phyloP scores from a whole-genome alignment of 441 rosid genomes.

The Pelargonium myrrhifolium region DNA sequence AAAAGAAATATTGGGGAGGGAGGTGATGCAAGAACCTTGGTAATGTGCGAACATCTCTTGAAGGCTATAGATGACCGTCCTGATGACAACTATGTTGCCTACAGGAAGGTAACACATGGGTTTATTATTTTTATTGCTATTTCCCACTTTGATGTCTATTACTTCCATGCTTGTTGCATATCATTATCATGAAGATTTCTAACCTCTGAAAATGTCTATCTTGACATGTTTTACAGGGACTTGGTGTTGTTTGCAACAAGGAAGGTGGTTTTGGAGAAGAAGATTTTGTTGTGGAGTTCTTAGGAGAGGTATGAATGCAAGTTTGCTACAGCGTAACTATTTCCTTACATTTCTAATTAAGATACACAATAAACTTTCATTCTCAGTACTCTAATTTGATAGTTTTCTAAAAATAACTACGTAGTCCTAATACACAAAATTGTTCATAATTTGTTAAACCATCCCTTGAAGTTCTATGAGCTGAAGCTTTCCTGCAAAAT shows the following conservation, averaged over 20 bases:
- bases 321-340: not conserved
- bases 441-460: not conserved
- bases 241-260: slow-evolving; percentile 98
- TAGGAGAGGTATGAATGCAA: slow-evolving; percentile 78
- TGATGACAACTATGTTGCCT: slow-evolving; percentile 93
- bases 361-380: not conserved
- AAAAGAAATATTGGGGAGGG: slow-evolving; percentile 60
- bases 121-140: slow-evolving; percentile 7
- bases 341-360: not conserved
- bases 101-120: slow-evolving; percentile 66
- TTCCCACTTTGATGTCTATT: slow-evolving; percentile 7
- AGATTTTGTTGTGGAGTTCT: slow-evolving; percentile 96
- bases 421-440: not conserved
- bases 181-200: slow-evolving; percentile 7
- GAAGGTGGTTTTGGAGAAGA: slow-evolving; percentile 87
- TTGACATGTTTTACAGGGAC: slow-evolving; percentile 57
- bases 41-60: slow-evolving; percentile 71
- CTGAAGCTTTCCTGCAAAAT: slow-evolving; percentile 13
- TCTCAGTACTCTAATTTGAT: not conserved
- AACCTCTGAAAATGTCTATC: slow-evolving; percentile 16
- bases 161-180: slow-evolving; percentile 5
- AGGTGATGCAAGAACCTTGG: slow-evolving; percentile 54
- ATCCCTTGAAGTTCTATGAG: slow-evolving; percentile 10
- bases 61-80: slow-evolving; percentile 83
- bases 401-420: not conserved